phyloP scores from a whole-genome alignment of 495 filamentous ascomycete genomes.

The Podospora conica region DNA sequence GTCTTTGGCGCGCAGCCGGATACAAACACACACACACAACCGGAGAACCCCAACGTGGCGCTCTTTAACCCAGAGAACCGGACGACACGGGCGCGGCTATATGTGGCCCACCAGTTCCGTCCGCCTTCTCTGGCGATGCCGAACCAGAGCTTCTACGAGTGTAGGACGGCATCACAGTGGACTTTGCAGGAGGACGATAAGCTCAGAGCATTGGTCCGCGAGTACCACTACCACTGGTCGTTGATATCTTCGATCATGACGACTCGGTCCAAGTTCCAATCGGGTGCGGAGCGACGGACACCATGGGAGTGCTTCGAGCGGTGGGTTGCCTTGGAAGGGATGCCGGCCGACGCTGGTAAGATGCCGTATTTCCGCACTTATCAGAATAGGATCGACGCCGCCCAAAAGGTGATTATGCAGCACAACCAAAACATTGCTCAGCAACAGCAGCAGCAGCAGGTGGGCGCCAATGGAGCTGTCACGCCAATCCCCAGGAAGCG shows the following conservation, averaged over 20 bases:
- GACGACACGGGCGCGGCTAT: conserved; percentile 78
- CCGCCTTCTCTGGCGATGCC: conserved; percentile 91
- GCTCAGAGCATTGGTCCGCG: conserved; percentile 73
- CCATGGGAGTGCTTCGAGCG: conserved; percentile 99
- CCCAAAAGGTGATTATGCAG: conserved; percentile 57
- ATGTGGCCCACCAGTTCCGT: conserved; percentile 86
- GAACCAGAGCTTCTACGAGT: conserved; percentile 80
- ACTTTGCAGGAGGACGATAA: conserved; percentile 83
- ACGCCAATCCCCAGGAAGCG: conserved; percentile 52
- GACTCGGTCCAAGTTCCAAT: conserved; percentile 66
- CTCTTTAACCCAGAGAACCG: conserved; percentile 89
- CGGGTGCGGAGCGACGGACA: conserved; percentile 81
- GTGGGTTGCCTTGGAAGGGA: conserved; percentile 82
- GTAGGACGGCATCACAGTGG: conserved; percentile 81
- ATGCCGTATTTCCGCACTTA: conserved; percentile 88
- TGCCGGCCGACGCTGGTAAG: conserved; percentile 87
- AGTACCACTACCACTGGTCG: conserved; percentile 96
- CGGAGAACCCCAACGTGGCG: conserved; percentile 72
- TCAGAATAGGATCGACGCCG: conserved; percentile 70
- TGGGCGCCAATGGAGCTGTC: conserved; percentile 50
- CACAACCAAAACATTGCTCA: conserved; percentile 44
- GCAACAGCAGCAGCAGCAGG: conserved; percentile 40
- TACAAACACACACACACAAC: conserved; percentile 42
- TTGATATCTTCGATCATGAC: conserved; percentile 75
- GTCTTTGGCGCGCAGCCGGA: conserved; percentile 42